Conservation (phyloP, 805 yeast genomes). For the Lipomyces chichibuensis region DNA sequence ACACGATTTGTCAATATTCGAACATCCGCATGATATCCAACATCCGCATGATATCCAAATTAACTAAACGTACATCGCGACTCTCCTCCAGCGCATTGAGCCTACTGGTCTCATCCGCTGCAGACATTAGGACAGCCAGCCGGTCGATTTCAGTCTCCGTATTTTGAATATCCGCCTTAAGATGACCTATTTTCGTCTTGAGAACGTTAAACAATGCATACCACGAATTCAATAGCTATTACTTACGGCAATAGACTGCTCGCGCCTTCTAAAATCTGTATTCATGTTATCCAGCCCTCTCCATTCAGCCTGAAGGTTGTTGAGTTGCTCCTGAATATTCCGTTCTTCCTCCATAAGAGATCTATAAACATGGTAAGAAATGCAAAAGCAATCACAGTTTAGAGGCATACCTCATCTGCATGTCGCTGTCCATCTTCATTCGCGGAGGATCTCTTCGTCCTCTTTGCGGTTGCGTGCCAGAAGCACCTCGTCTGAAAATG, state of each 20-base stretch:
- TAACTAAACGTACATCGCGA: background rate
- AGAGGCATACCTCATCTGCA: slow-evolving; percentile 8
- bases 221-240: background rate
- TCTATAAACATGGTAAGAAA: background rate
- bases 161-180: slow-evolving; percentile 15
- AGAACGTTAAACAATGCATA: background rate
- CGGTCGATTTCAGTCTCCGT: slow-evolving; percentile 13
- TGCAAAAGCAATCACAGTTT: background rate
- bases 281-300: background rate
- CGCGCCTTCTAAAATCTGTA: background rate
- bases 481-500: slow-evolving; percentile 46
- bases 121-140: slow-evolving; percentile 1
- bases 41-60: background rate
- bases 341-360: slow-evolving; percentile 5
- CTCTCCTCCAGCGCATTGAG: slow-evolving; percentile 12
- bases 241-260: slow-evolving; percentile 1
- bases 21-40: background rate
- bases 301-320: background rate
- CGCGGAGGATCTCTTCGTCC: slow-evolving; percentile 36
- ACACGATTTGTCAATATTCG: background rate
- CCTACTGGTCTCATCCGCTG: slow-evolving; percentile 19
- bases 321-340: slow-evolving; percentile 2
- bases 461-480: slow-evolving; percentile 58
- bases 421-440: slow-evolving; percentile 32
- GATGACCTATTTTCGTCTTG: slow-evolving; percentile 13